Percentiles rank a stretch among this genome's conserved stretches.
phyloP scores from a whole-genome alignment of 768 basidiomycete species.

The Kwoniella botswanensis region DNA sequence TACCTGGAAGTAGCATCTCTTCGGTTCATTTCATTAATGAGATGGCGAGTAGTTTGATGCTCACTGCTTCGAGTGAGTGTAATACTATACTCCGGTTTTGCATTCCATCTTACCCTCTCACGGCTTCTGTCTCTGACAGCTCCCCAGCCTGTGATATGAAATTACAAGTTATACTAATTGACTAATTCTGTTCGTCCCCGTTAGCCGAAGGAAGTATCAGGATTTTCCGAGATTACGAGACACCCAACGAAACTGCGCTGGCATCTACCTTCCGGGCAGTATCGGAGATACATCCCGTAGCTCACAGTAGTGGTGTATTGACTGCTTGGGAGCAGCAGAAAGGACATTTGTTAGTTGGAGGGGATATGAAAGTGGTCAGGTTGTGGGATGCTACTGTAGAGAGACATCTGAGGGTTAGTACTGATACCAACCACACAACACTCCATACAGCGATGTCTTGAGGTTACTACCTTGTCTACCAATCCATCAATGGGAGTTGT shows the following conservation, averaged over 20 bases:
- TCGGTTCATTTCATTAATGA: constrained; percentile 92
- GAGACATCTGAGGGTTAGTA: constrained; percentile 47
- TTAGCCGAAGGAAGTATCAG: constrained; percentile 90
- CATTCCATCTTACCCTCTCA: no score
- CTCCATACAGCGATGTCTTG: no score
- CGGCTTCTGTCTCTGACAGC: no score
- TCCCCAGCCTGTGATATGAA: no score
- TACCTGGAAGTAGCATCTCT: constrained; percentile 79
- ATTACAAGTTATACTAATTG: no score
- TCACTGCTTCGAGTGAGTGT: constrained; percentile 83
- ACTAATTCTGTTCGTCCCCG: not conserved
- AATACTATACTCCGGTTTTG: no score
- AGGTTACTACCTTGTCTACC: no score
- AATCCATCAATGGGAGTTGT: not conserved
- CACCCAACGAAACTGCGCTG: constrained; percentile 76
- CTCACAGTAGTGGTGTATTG: constrained; percentile 80
- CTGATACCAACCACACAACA: not conserved
- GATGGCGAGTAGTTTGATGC: constrained; percentile 85
- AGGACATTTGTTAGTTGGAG: constrained; percentile 84
- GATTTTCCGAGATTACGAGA: constrained; percentile 89
- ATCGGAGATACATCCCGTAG: constrained; percentile 72
- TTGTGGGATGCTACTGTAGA: constrained; percentile 97
- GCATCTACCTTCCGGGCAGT: constrained; percentile 91
- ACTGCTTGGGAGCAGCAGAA: constrained; percentile 91
- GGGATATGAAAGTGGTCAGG: constrained; percentile 84